Evolutionary conservation across 306 rosid species (phyloP), one percentile per base, ranked within the genome.

Genomic region (Alnus glutinosa): DNA sequence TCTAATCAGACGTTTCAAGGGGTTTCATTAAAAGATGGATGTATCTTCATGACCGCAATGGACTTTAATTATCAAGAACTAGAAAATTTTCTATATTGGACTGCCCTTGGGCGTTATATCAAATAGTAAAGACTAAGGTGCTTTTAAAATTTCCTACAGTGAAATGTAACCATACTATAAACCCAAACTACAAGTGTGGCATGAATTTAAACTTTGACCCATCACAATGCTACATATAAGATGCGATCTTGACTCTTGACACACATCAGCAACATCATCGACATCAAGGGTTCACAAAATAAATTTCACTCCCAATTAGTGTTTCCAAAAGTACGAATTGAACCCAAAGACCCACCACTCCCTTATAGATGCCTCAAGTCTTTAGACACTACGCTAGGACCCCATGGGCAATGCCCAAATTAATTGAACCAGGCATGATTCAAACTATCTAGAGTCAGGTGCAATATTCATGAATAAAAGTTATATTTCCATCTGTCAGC

Each of bases 361-460:
- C 70, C 42, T 14, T 34, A 36, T 12, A 63, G 46, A 63, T 34
- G 19, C 70, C 9, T 13, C 0, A 63, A 32, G 70, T 63, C 15
- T 63, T 34, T 63, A 14, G 10, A 34, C 18, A 63, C 70, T 63
- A 63, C 5, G 46, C 46, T 63, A 63, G 70, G 46, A 13, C 70
- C 47, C 70, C 14, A 12, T 62, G 32, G 44, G n/a, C n/a, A 62
- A 34, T 62, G 66, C 66, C n/a, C 46, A 63, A 63, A 63, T 63
- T 63, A 5, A 32, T 63, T 63, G 47, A 63, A 63, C 39, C 44
- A 34, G 47, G 19, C 7, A 63, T 63, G 0, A 14, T 63, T 34
- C 46, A 11, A 59, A 59, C 37, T 34, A 61, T 63, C 70, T 34
- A 63, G 19, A 36, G 44, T 63, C 70, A 63, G 15, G 16, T 63